Conservation (phyloP, 2,329 filamentous ascomycete species). For the Tolypocladium cylindrosporum region DNA sequence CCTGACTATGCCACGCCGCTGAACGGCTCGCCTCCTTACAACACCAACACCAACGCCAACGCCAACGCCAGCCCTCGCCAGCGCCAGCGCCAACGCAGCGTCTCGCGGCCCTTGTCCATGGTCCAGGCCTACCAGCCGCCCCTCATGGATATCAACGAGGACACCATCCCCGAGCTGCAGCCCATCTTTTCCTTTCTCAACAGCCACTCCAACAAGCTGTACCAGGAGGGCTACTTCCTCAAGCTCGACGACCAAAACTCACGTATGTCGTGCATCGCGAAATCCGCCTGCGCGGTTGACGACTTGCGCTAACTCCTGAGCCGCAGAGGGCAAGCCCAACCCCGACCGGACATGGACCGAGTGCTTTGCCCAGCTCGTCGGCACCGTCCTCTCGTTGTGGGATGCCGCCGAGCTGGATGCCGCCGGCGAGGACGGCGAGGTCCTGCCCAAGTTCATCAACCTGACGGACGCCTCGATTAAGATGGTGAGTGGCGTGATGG, state of each 20-base stretch:
- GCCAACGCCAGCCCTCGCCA: conserved; percentile 9
- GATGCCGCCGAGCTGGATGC: conserved; percentile 86
- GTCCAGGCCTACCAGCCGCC: conserved; percentile 77
- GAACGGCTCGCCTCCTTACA: conserved; percentile 28
- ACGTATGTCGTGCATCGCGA: conserved; percentile 47
- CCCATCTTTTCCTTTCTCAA: conserved; percentile 92
- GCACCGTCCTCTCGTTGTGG: conserved; percentile 91
- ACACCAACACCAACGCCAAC: conserved; percentile 13
- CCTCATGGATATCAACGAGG: conserved; percentile 72
- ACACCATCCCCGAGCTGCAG: conserved; percentile 85
- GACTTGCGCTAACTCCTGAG: background rate
- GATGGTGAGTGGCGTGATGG: conserved; percentile 55
- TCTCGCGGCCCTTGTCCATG: conserved; percentile 72
- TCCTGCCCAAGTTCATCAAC: conserved; percentile 89
- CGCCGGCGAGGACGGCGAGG: conserved; percentile 74
- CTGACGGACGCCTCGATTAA: conserved; percentile 95
- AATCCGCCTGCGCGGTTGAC: background rate
- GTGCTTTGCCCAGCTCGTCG: conserved; percentile 93
- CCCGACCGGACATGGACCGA: conserved; percentile 85
- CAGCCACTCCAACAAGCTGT: conserved; percentile 91
- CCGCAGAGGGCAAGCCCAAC: conserved; percentile 73
- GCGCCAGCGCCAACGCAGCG: conserved; percentile 34
- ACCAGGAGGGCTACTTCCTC: conserved; percentile 95
- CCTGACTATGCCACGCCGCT: conserved; percentile 32
- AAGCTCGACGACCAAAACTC: conserved; percentile 93